These are phyloP conservation scores for Vigna unguiculata DNA, from an alignment of 306 rosid genomes.

Conservation along the genomic window DNA sequence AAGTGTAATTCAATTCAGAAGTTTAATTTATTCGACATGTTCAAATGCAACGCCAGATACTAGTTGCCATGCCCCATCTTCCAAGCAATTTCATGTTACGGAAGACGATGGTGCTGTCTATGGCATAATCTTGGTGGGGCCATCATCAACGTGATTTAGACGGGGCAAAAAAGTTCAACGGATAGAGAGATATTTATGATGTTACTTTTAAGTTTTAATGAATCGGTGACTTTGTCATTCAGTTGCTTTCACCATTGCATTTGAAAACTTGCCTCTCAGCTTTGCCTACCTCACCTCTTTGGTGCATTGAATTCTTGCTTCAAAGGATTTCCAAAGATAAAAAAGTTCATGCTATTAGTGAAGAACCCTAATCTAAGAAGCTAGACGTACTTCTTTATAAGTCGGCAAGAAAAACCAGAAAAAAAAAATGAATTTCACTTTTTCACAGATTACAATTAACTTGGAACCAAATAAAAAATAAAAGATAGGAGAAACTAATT, in stretches of 20 bases:
- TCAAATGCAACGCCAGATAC: slow-evolving; percentile 1
- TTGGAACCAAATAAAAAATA: too few species aligned
- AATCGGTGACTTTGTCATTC: background rate
- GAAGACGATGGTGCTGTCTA: background rate
- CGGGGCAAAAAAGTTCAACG: background rate
- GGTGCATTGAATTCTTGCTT: slow-evolving; percentile 41
- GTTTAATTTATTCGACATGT: slow-evolving; percentile 4
- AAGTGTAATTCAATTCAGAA: slow-evolving; percentile 18
- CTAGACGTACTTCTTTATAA: too few species aligned
- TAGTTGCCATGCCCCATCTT: background rate
- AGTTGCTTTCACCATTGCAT: background rate
- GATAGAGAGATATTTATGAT: slow-evolving; percentile 6
- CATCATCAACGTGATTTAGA: slow-evolving; percentile 27
- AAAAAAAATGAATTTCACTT: too few species aligned
- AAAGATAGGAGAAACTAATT: too few species aligned
- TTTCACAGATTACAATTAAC: too few species aligned
- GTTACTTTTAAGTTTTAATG: background rate
- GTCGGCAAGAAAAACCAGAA: too few species aligned
- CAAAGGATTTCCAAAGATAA: slow-evolving; percentile 31
- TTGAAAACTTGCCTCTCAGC: background rate
- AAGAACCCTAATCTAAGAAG: background rate
- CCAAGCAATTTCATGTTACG: slow-evolving; percentile 34
- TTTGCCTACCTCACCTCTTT: background rate
- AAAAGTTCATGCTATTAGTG: slow-evolving; percentile 3
- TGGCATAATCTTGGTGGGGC: background rate